Evolutionary conservation across 129 eudicot species (phyloP), one percentile per base, ranked within the genome.

Genomic region (Tagetes patula): DNA sequence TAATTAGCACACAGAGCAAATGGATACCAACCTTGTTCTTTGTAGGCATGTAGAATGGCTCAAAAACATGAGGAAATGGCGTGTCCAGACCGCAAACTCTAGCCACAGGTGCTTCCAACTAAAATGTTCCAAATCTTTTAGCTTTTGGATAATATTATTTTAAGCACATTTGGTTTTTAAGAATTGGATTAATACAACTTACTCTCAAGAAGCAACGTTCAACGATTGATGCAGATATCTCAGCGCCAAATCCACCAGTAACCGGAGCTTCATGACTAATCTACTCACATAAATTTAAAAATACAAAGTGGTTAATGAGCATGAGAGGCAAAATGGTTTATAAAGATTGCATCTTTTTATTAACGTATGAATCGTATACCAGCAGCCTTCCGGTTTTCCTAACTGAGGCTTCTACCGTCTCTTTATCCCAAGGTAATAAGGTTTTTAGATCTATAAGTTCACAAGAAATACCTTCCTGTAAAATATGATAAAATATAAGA

Each of bases 41-140:
- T 59, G 92, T 90, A 38, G 99, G 99, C 89, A 94, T 70, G 80
- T 94, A 94, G 69, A 90, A 90, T 5, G 97, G 99, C 75, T 94
- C 99, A 72, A 90, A 94, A 7, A 94, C 97, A 54, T 84, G 97
- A 64, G 99, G 99, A 69, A 94, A 94, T 49, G 99, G 99, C 46
- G 99, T 94, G 70, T 94, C 99, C 43, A 94, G 69, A n/a, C 99
- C 99, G 42, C 99, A 94, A n/a, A 90, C 91, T 77, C 99, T 88
- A 10, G 99, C 94, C 40, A 94, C 88, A 1, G 99, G 99, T 70
- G 99, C 99, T 84, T 94, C 97, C 66, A 94, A 83, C 99, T 94
- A 88, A 41, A 62, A 41, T 7, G 2, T 38, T 64, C 5, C 33
- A 61, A 27, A 70, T 9, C n/a, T 20, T 27, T 69, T 37, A 43